phyloP scores from a whole-genome alignment of 2,329 filamentous ascomycete species.

The Cordyceps sp. region DNA sequence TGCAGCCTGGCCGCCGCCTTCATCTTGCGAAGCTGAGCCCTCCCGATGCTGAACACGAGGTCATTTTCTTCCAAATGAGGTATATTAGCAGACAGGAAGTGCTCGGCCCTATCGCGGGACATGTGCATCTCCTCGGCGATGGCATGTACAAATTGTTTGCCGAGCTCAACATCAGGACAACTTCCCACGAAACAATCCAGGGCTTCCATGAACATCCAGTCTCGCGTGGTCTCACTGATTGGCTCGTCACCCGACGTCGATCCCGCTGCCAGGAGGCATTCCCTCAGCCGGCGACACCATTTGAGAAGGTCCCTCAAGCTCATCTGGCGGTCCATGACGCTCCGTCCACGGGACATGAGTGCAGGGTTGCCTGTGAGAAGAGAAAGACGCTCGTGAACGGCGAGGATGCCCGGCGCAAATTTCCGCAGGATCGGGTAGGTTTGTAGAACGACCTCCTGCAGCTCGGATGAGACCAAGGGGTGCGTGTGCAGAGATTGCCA shows the following conservation, averaged over 20 bases:
- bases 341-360: slow-evolving; percentile 18
- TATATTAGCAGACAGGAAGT: slow-evolving; percentile 58
- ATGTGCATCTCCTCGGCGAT: slow-evolving; percentile 83
- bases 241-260: slow-evolving; percentile 52
- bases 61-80: slow-evolving; percentile 50
- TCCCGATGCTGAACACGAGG: slow-evolving; percentile 43
- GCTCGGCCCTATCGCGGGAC: slow-evolving; percentile 62
- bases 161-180: slow-evolving; percentile 47
- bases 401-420: slow-evolving; percentile 41
- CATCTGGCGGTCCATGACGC: slow-evolving; percentile 33
- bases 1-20: slow-evolving; percentile 28
- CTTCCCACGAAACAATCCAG: slow-evolving; percentile 84
- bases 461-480: slow-evolving; percentile 49
- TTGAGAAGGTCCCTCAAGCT: slow-evolving; percentile 74
- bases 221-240: slow-evolving; percentile 52
- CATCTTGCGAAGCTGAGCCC: slow-evolving; percentile 44
- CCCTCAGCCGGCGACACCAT: slow-evolving; percentile 66
- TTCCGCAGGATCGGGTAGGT: slow-evolving; percentile 55
- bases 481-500: slow-evolving; percentile 67
- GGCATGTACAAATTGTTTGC: slow-evolving; percentile 41
- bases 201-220: slow-evolving; percentile 86
- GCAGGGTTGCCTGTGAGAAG: slow-evolving; percentile 28
- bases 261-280: slow-evolving; percentile 43
- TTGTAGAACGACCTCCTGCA: slow-evolving; percentile 54
- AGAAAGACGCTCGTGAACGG: slow-evolving; percentile 38